Percentiles rank a stretch among this genome's conserved stretches.
Conservation (phyloP, 208 protist genomes). For the Trypanosoma caninum region DNA sequence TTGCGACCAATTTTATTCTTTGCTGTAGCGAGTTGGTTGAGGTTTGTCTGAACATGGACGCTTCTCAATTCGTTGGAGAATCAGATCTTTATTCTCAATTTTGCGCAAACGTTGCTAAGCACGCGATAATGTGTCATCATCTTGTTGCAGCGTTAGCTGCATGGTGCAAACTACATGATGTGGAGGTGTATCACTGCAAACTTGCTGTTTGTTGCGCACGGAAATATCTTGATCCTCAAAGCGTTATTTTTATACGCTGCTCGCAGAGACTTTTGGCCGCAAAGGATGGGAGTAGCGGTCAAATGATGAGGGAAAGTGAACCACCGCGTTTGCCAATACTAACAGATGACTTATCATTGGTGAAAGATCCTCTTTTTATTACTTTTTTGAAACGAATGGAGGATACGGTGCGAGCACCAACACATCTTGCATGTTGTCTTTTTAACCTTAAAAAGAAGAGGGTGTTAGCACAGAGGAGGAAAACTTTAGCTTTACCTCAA, state of each 20-base stretch:
- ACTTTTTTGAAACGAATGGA: slow-evolving; percentile 8
- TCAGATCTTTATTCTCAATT: slow-evolving; percentile 23
- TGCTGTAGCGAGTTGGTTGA: slow-evolving; percentile 66
- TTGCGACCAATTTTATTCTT: slow-evolving; percentile 66
- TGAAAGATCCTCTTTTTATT: slow-evolving; percentile 5
- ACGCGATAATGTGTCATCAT: slow-evolving; percentile 67
- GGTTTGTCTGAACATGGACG: slow-evolving; percentile 30
- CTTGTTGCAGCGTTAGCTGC: slow-evolving; percentile 65
- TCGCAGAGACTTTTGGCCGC: slow-evolving; percentile 33
- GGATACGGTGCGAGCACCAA: not conserved
- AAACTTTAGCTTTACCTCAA: too few relatives aligned
- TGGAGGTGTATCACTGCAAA: slow-evolving; percentile 70
- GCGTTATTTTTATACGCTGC: slow-evolving; percentile 32
- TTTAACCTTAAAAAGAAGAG: too few relatives aligned
- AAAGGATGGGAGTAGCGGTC: slow-evolving; percentile 11
- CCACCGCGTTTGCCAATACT: slow-evolving; percentile 32
- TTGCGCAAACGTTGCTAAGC: slow-evolving; percentile 33
- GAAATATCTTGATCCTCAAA: slow-evolving; percentile 36
- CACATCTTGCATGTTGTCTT: not conserved
- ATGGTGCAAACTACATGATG: slow-evolving; percentile 45
- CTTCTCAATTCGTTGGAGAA: not conserved
- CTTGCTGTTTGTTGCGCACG: slow-evolving; percentile 66
- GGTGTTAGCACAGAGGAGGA: too few relatives aligned
- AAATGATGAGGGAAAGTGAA: slow-evolving; percentile 12
- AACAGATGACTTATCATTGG: slow-evolving; percentile 21